Evolutionary conservation across 495 filamentous ascomycete genomes (phyloP).

Genomic region (Bacidia rubella): DNA sequence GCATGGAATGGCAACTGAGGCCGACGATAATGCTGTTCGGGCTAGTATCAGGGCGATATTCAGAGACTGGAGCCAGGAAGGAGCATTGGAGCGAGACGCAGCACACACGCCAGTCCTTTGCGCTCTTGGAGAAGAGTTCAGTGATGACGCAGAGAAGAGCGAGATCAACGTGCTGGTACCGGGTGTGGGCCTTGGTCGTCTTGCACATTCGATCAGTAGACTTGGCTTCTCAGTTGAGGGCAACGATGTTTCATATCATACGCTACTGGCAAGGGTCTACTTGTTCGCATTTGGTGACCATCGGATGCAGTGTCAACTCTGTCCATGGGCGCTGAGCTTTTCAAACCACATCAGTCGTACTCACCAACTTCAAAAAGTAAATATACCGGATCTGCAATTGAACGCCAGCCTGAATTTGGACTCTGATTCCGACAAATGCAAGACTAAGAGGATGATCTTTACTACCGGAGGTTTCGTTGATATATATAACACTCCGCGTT

Average conservation of each 20-base stretch:
- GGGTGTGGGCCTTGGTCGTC: slow-evolving; percentile 73
- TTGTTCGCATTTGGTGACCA: slow-evolving; percentile 60
- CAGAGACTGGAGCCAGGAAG: slow-evolving; percentile 84
- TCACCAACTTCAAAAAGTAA: slow-evolving; percentile 57
- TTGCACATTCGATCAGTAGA: slow-evolving; percentile 71
- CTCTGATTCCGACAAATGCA: slow-evolving; percentile 10
- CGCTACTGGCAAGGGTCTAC: slow-evolving; percentile 74
- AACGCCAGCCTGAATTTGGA: slow-evolving; percentile 33
- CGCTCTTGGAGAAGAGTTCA: slow-evolving; percentile 40
- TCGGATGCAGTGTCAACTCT: slow-evolving; percentile 39
- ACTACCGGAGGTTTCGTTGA: slow-evolving; percentile 69
- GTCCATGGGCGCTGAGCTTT: slow-evolving; percentile 68
- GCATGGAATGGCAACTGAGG: slow-evolving; percentile 47
- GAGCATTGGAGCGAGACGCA: slow-evolving; percentile 52
- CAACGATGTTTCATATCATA: slow-evolving; percentile 93
- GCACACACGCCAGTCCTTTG: slow-evolving; percentile 61
- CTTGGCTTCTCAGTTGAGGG: slow-evolving; percentile 68
- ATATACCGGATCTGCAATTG: slow-evolving; percentile 68
- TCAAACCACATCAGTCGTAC: slow-evolving; percentile 58
- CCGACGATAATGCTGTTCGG: slow-evolving; percentile 75
- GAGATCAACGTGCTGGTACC: slow-evolving; percentile 64
- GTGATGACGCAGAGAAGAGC: slow-evolving; percentile 9
- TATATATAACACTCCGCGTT: slow-evolving; percentile 49
- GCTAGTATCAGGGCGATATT: slow-evolving; percentile 87
- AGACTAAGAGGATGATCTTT: slow-evolving; percentile 63